phyloP scores from a whole-genome alignment of 331 rosid species.

The Phaseolus coccineus region DNA sequence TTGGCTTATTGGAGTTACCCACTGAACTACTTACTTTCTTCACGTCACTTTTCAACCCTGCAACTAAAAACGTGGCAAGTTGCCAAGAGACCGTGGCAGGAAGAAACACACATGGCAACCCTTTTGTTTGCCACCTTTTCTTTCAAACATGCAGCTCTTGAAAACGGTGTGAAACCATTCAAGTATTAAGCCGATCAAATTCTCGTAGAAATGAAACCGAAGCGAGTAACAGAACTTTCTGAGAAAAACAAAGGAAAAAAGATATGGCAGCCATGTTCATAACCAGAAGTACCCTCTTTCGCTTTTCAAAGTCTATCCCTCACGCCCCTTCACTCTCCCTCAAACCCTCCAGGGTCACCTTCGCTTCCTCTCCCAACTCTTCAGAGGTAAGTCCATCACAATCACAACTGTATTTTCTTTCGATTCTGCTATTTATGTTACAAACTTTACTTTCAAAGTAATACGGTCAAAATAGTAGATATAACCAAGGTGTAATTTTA shows the following conservation, averaged over 20 bases:
- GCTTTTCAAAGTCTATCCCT: constrained; percentile 64
- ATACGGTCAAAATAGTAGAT: no score
- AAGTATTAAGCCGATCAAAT: constrained; percentile 16
- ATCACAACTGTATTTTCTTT: not conserved
- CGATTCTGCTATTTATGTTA: not conserved
- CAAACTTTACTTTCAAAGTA: not conserved
- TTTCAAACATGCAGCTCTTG: not conserved
- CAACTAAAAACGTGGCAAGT: constrained; percentile 40
- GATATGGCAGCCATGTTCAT: constrained; percentile 62
- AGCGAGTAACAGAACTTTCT: not conserved
- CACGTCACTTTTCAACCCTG: not conserved
- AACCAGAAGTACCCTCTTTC: constrained; percentile 56
- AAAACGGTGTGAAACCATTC: constrained; percentile 17
- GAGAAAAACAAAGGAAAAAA: not conserved
- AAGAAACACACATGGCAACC: not conserved
- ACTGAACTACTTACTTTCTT: not conserved
- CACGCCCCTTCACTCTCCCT: constrained; percentile 42
- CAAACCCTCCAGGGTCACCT: constrained; percentile 62
- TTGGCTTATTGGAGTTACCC: not conserved
- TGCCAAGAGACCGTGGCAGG: constrained; percentile 32
- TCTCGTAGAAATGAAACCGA: not conserved
- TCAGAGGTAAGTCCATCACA: constrained; percentile 50
- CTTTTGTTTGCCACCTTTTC: constrained; percentile 36
- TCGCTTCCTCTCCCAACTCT: constrained; percentile 57
- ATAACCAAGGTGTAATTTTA: no score